Base-by-base conservation (phyloP, 2,329 filamentous ascomycete species). In the Apiospora rasikravindrae region DNA sequence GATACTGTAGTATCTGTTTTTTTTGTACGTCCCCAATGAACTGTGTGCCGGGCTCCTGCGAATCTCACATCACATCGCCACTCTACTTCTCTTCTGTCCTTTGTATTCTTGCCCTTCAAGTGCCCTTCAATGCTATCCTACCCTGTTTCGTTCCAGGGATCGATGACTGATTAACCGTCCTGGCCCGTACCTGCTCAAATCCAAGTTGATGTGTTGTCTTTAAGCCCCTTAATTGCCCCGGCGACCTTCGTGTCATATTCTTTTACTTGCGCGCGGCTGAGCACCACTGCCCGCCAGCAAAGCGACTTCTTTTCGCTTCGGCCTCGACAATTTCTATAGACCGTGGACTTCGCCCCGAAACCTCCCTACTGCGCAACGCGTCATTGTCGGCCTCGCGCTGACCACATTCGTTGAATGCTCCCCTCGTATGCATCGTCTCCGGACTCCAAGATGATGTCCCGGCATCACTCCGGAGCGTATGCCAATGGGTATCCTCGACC, bases 401-500 rank as follows among this genome's bases (percentile, higher is more conserved):
- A 42, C 68, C 45, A 57, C 68, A 40, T 42, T 51, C 68, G 33
- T 76, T 83, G 82, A 81, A 91, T 91, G 89, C 84, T 91, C 80
- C 90, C 90, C 76, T 87, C 88, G 78, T 88, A 90, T 86, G 82
- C 86, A 75, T 86, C 85, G 72, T 83, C 78, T 71, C 73, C 85
- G 77, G 83, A 84, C 81, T 84, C 84, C 81, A 91, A 90, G 86
- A 93, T 92, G 90, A 95, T 96, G 91, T 93, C 96, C 82, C 91
- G 94, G 86, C 94, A 97, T 88, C 89, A 93, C 81, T 85, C 86
- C 74, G 85, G 86, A 83, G 92, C 92, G 82, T 96, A 93, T 83
- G 90, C 92, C 75, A 97, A 96, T 86, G 95, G 94, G 80, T 95
- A 95, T 82, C 92, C 93, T 75, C 88, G 91, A 75, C 89, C 88